Base-by-base conservation (phyloP, 768 basidiomycete species). In the Lactifluus hygrophoroides region DNA sequence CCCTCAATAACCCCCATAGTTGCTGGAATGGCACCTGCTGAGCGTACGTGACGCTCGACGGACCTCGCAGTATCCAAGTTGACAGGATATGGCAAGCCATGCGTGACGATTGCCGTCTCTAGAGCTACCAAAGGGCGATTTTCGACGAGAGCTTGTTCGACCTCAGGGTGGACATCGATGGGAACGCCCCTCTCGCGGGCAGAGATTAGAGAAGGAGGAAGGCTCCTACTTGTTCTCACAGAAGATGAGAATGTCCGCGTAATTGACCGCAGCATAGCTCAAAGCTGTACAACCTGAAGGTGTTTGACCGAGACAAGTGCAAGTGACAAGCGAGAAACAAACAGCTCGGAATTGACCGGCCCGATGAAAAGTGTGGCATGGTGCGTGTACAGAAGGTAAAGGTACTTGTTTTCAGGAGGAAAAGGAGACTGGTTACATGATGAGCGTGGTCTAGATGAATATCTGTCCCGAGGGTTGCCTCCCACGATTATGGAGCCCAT, bases 71-170 rank as follows among this genome's bases (percentile, higher is more conserved):
- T 84, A 27, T 84, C 75, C 6, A 86, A 69, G 67, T 92, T 94
- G 37, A 77, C 76, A 0, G 93, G 93, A 63, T 83, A 83, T 0
- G 92, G 90, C 74, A 95, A 83, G 19, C 93, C 95, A 75, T 97
- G 92, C 1, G 94, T 94, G 58, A 96, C 84, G 53, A 98, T 81
- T 1, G 95, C 86, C 2, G 88, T 90, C 70, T 98, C 95, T 11
- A 98, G 81, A 13, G 94, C 94, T 11, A 97, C 92, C 45, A 97
- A 76, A 19, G 93, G 84, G 60, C 73, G 75, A 10, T 77, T 73
- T 42, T 76, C 73, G 4, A 77, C 74, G 21, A 95, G 76, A 3
- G 94, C 94, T 55, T 94, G 80, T 62, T 86, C 74, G 32, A 97
- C 85, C 69, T 98, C 94, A 9, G 88, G 86, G 53, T 86, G 85